Evolutionary conservation across 768 basidiomycete species (phyloP), one percentile per base, ranked within the genome.

Genomic region (Macrolepiota fuliginosa): DNA sequence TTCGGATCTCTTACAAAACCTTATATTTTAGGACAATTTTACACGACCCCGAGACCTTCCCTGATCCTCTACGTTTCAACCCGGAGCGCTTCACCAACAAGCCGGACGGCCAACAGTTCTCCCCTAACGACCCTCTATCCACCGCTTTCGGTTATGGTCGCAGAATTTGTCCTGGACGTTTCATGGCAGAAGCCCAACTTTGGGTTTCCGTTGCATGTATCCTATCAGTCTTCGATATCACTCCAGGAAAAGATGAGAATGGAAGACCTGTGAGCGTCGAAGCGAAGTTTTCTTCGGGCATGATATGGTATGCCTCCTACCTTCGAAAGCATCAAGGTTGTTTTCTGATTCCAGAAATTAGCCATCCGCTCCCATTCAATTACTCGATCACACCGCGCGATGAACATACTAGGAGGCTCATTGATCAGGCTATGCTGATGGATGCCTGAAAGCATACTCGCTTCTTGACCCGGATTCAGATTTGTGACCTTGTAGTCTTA

Each of bases 101-200:
- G 36, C 65, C 64, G 13, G 64, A 64, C 4, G 66, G 49, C 4
- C 70, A 72, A n/a, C 71, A 73, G 37, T 62, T 75, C 27, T 74
- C 75, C 1, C 69, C 74, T 12, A 57, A 64, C 4, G 73, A 77
- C 58, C 73, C 74, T 0, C 69, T 79, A 22, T 76, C 76, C 1
- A 67, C 70, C 1, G 69, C 77, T 10, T 80, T 80, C 63, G 79
- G 79, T 1, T 80, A 79, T 47, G 78, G 79, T 7, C 72, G 78
- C 3, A 72, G 81, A 24, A 73, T 79, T 22, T 84, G 83, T 61
- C 82, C 82, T 7, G 83, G 83, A 0, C 73, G 80, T 3, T 74
- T 74, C 52, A 73, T 80, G 64, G 81, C 77, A 2, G 76, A 81
- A 54, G 76, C 75, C 0, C 77, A 78, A 56, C 64, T 83, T 1